Percentiles rank a stretch among this genome's conserved stretches.
Evolutionary conservation across 1,139 yeast genomes (phyloP).

Genomic region (Arxiozyma telluris): DNA sequence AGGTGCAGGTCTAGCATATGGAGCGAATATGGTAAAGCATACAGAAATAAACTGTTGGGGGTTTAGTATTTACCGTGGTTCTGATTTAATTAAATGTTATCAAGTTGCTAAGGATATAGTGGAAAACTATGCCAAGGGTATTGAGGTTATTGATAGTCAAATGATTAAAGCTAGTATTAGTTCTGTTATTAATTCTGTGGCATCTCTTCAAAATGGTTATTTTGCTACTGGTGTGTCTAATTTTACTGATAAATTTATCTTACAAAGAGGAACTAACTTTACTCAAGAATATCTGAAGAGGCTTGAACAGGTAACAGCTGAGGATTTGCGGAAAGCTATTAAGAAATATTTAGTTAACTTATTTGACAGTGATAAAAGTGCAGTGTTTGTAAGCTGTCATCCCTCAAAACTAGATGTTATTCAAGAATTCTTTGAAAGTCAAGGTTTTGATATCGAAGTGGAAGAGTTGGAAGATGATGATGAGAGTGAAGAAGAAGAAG

Average conservation of each 20-base stretch:
- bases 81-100: conserved; percentile 72
- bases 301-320: conserved; percentile 44
- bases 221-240: conserved; percentile 58
- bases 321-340: conserved; percentile 49
- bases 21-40: conserved; percentile 54
- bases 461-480: conserved; percentile 42
- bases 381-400: conserved; percentile 66
- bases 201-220: conserved; percentile 52
- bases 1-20: conserved; percentile 93
- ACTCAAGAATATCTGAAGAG: conserved; percentile 40
- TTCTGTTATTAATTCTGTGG: conserved; percentile 61
- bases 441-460: conserved; percentile 54
- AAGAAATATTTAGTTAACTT: conserved; percentile 52
- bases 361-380: conserved; percentile 48
- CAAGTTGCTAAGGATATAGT: conserved; percentile 59
- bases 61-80: conserved; percentile 69
- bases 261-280: conserved; percentile 61
- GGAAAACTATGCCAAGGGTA: conserved; percentile 49
- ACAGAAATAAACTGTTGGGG: conserved; percentile 61
- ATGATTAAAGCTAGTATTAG: conserved; percentile 67
- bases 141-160: conserved; percentile 44
- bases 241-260: conserved; percentile 56
- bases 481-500: conserved; percentile 30
- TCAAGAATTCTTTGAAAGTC: conserved; percentile 37
- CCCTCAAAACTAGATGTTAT: conserved; percentile 50